Evolutionary conservation across 2,329 filamentous ascomycete species (phyloP).

Genomic region (Triangularia setosa): DNA sequence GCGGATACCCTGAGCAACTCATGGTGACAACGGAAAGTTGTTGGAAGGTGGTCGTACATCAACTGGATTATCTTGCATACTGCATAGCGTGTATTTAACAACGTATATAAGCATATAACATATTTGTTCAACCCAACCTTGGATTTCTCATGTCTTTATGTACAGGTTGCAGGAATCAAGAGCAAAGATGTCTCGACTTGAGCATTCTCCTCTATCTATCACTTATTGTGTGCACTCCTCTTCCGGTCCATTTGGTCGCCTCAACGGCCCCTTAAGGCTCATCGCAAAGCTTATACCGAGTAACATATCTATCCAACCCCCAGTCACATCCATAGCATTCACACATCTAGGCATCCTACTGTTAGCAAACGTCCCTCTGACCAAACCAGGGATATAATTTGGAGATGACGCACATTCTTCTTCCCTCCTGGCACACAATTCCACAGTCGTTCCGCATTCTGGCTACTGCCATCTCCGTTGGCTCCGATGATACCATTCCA

Average conservation of each 20-base stretch:
- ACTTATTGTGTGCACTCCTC: not conserved
- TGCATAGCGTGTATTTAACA: conserved; percentile 8
- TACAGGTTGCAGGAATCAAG: too few species aligned
- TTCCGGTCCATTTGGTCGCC: not conserved
- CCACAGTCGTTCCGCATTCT: conserved; percentile 4
- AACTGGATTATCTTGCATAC: conserved; percentile 9
- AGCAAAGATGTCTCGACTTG: not conserved
- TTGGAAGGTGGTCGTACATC: conserved; percentile 7
- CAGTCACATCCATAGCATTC: conserved; percentile 9
- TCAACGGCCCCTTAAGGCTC: not conserved
- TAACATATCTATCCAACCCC: conserved; percentile 8
- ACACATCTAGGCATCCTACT: not conserved
- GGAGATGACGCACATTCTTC: not conserved
- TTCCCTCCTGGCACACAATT: conserved; percentile 9
- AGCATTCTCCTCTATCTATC: not conserved
- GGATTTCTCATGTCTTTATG: not conserved
- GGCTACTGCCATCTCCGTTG: conserved; percentile 3
- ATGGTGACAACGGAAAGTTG: not conserved
- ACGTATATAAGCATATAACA: conserved; percentile 5
- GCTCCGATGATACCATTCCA: conserved; percentile 12
- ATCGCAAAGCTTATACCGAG: conserved; percentile 5
- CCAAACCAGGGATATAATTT: not conserved
- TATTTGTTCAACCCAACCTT: conserved; percentile 4
- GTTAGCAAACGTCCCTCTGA: not conserved
- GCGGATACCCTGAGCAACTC: not conserved